phyloP scores from a whole-genome alignment of 1,284 basidiomycete species.

The Austroboletus sp. region DNA sequence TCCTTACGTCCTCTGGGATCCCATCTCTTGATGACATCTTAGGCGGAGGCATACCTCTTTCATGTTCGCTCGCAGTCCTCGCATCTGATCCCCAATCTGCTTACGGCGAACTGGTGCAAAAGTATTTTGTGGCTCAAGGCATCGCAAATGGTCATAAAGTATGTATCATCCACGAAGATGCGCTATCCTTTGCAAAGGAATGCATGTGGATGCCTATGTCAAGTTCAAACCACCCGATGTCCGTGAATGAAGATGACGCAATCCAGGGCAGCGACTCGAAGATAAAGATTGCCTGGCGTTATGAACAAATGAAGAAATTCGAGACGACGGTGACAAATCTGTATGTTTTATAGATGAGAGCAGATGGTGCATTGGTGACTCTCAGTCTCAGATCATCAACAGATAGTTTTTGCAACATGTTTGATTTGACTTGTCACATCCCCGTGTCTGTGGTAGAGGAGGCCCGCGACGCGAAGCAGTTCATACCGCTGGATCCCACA shows the following conservation, averaged over 20 bases:
- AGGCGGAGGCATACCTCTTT: constrained; percentile 86
- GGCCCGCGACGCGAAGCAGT: constrained; percentile 35
- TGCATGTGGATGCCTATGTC: constrained; percentile 71
- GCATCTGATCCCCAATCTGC: constrained; percentile 80
- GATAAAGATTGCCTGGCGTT: constrained; percentile 93
- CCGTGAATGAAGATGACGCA: constrained; percentile 28
- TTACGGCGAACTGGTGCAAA: constrained; percentile 80
- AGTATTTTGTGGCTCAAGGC: constrained; percentile 86
- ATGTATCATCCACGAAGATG: constrained; percentile 59
- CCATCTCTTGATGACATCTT: constrained; percentile 94
- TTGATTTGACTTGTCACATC: constrained; percentile 64
- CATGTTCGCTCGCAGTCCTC: constrained; percentile 65
- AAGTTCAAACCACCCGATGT: constrained; percentile 16
- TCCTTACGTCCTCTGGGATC: constrained; percentile 80
- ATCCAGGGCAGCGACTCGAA: constrained; percentile 34
- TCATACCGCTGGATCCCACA: constrained; percentile 33
- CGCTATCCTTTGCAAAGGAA: constrained; percentile 52
- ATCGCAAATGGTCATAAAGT: constrained; percentile 65
- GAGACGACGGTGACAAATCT: constrained; percentile 68
- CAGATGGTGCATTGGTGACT: constrained; percentile 9
- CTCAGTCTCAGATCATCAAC: constrained; percentile 39
- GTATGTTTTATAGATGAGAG: constrained; percentile 36
- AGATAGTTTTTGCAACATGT: constrained; percentile 61
- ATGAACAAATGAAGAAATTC: constrained; percentile 86
- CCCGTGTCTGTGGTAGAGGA: constrained; percentile 45